phyloP scores from a whole-genome alignment of 768 basidiomycete species.

The Russula virescens region DNA sequence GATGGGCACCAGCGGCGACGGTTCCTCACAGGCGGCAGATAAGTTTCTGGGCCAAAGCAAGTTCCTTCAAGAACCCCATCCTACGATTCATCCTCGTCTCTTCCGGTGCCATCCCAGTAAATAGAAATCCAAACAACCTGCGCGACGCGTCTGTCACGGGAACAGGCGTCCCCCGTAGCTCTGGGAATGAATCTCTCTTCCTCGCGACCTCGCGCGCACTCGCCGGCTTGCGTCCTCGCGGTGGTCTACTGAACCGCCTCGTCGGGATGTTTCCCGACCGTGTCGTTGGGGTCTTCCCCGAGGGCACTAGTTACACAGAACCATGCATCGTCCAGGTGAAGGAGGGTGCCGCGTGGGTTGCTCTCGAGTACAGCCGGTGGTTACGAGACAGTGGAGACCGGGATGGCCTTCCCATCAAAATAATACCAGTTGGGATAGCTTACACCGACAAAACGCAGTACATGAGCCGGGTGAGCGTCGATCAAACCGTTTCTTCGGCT shows the following conservation, averaged over 20 bases:
- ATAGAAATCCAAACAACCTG: slow-evolving; percentile 87
- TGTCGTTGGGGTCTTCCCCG: slow-evolving; percentile 88
- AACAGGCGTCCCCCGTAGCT: not conserved
- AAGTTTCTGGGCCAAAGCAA: slow-evolving; percentile 91
- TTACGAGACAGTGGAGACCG: slow-evolving; percentile 46
- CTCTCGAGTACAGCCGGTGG: slow-evolving; percentile 87
- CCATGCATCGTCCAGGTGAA: slow-evolving; percentile 88
- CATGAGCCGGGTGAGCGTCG: slow-evolving; percentile 65
- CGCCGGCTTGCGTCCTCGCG: slow-evolving; percentile 48
- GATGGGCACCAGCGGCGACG: slow-evolving; percentile 52
- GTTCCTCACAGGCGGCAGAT: slow-evolving; percentile 78
- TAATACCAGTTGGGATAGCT: slow-evolving; percentile 75
- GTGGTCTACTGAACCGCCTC: slow-evolving; percentile 7
- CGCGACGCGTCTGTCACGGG: slow-evolving; percentile 37
- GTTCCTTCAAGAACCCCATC: slow-evolving; percentile 73
- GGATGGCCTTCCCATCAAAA: slow-evolving; percentile 41
- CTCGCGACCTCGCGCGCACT: slow-evolving; percentile 83
- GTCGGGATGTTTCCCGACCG: slow-evolving; percentile 10
- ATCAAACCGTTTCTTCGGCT: not conserved
- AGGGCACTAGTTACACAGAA: slow-evolving; percentile 93
- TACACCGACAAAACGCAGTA: slow-evolving; percentile 73
- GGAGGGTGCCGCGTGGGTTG: slow-evolving; percentile 95
- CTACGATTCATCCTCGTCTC: slow-evolving; percentile 68
- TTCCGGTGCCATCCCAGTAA: slow-evolving; percentile 93
- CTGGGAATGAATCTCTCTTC: slow-evolving; percentile 47